Conservation (phyloP, 2,329 filamentous ascomycete species). For the Neofusicoccum cordaticola region DNA sequence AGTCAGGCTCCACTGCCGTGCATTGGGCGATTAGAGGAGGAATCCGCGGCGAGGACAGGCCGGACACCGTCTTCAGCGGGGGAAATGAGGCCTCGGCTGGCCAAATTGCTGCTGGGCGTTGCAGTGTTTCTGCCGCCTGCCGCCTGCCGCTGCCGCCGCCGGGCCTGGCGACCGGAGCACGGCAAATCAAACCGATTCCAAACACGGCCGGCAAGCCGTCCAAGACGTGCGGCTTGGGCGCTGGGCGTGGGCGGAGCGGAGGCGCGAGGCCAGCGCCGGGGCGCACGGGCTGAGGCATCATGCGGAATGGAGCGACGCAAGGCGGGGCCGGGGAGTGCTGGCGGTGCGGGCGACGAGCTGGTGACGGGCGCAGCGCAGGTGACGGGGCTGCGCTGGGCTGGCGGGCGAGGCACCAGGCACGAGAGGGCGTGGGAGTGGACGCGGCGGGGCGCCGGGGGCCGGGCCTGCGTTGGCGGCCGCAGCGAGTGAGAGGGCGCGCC, state of each 20-base stretch:
- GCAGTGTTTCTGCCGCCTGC: background rate
- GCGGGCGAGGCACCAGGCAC: background rate
- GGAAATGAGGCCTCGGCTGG: constrained; percentile 10
- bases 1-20: constrained; percentile 4
- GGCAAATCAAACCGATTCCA: constrained; percentile 1
- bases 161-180: background rate
- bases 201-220: background rate
- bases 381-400: background rate
- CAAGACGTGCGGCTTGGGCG: background rate
- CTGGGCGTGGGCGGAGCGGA: background rate
- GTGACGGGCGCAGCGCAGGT: background rate
- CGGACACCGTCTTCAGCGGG: background rate
- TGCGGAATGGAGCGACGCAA: constrained; percentile 10
- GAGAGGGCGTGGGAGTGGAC: background rate
- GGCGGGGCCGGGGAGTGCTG: background rate
- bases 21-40: background rate
- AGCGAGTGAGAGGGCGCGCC: background rate
- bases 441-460: background rate
- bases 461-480: too few relatives aligned
- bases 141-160: background rate
- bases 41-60: background rate
- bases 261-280: too few relatives aligned
- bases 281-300: background rate
- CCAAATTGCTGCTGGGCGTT: background rate
- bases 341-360: background rate